Evolutionary conservation across 257 asterid genomes (phyloP).

Genomic region (Mitragyna speciosa): DNA sequence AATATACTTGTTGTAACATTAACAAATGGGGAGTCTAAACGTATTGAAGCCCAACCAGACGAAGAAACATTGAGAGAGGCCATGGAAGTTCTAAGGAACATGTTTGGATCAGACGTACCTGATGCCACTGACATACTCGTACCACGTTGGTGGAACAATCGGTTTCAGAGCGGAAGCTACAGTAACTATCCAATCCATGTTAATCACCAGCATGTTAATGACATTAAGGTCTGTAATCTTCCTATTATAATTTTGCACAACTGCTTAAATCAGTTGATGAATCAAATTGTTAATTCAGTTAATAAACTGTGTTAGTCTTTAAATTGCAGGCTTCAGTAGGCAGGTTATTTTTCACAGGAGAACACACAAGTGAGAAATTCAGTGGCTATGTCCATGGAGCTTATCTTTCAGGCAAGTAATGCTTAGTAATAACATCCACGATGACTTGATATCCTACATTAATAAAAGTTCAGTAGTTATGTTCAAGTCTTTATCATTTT

Average conservation of each 20-base stretch:
- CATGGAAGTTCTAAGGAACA: conserved; percentile 81
- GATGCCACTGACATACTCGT: conserved; percentile 69
- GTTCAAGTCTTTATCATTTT: background rate
- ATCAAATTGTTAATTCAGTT: background rate
- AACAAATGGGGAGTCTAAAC: conserved; percentile 87
- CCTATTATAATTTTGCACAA: background rate
- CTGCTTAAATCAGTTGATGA: background rate
- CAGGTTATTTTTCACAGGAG: conserved; percentile 82
- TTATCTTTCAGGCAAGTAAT: conserved; percentile 71
- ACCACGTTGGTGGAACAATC: conserved; percentile 96
- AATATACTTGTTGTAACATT: conserved; percentile 83
- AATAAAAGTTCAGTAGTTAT: background rate
- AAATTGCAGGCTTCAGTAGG: conserved; percentile 75
- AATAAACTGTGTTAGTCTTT: background rate
- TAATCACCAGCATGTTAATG: conserved; percentile 57
- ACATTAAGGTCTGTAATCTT: conserved; percentile 55
- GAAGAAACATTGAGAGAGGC: conserved; percentile 75
- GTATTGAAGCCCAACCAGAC: conserved; percentile 83
- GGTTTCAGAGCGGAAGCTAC: conserved; percentile 91
- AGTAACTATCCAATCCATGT: conserved; percentile 73
- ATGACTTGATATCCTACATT: background rate
- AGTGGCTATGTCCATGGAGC: conserved; percentile 94
- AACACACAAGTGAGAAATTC: conserved; percentile 82
- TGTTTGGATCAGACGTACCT: conserved; percentile 81
- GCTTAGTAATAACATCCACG: background rate